phyloP scores from a whole-genome alignment of 352 stramenopile genomes.

The Phytophthora boehmeriae region DNA sequence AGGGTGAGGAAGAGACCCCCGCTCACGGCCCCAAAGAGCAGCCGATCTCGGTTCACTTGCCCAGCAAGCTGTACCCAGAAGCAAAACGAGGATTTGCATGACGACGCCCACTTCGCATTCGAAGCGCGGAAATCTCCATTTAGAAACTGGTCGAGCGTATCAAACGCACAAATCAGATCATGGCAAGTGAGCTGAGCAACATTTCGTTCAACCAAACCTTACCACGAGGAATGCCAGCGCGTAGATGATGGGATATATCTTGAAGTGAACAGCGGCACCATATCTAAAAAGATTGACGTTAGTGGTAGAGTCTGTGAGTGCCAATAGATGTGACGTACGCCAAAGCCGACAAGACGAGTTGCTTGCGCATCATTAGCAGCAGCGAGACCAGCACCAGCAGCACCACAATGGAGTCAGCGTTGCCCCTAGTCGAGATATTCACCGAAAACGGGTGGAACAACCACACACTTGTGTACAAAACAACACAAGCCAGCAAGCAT shows the following conservation, averaged over 20 bases:
- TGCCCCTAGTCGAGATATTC: constrained; percentile 99
- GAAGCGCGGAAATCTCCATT: constrained; percentile 60
- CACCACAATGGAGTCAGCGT: constrained; percentile 95
- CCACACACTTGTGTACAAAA: constrained; percentile 80
- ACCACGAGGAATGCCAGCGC: constrained; percentile 88
- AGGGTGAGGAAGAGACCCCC: constrained; percentile 87
- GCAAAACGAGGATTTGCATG: constrained; percentile 56
- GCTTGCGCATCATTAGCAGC: constrained; percentile 81
- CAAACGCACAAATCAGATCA: neutral
- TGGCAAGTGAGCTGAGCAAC: neutral
- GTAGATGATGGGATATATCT: constrained; percentile 99
- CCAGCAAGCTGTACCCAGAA: constrained; percentile 56
- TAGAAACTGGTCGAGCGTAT: constrained; percentile 55
- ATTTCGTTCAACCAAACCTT: constrained; percentile 11
- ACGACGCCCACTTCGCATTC: constrained; percentile 54
- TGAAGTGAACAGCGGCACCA: constrained; percentile 97
- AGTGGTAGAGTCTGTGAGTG: neutral
- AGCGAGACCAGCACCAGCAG: constrained; percentile 94
- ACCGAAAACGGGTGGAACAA: constrained; percentile 98
- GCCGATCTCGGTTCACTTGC: constrained; percentile 69
- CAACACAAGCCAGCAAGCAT: constrained; percentile 6
- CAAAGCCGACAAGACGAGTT: constrained; percentile 70
- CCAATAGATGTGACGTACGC: constrained; percentile 44
- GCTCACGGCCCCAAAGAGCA: constrained; percentile 91
- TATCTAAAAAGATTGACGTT: constrained; percentile 61